Evolutionary conservation across 176 grass and related monocot species (phyloP), one percentile per base, ranked within the genome.

Genomic region (Bothriochloa decipiens): DNA sequence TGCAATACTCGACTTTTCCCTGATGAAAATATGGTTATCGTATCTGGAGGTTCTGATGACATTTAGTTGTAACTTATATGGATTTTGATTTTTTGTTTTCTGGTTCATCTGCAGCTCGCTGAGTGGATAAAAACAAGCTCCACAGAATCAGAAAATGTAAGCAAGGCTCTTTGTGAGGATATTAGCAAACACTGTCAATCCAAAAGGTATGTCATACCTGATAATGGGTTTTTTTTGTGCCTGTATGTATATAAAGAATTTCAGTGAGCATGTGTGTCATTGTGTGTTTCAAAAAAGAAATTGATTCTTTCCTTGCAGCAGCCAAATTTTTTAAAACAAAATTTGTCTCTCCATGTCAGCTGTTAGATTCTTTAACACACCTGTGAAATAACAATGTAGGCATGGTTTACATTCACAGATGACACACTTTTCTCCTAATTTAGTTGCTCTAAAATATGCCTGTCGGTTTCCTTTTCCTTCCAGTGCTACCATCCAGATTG

Each of bases 71-170:
- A 74, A 42, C 10, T 79, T 27, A 68, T 26, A 72, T 16, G 4
- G 23, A 16, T 49, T 74, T 16, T 46, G 10, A 7, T 49, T 72
- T 0, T 42, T 75, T 72, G 3, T 40, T 45, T 67, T 37, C 16
- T 43, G 18, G 9, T 71, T 71, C 35, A 55, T 71, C 71, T 86
- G 82, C 87, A 99, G 96, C 85, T 99, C 58, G 39, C 93, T 49
- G 91, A 92, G 65, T 93, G 80, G 93, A 92, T 99, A 78, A 99
- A 99, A 92, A 77, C 39, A 68, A 89, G 91, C 62, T 90, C 89
- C 1, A 40, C 73, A 50, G 75, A 96, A 86, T 77, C 84, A 25
- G 88, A 84, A 29, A 75, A 83, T 28, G 91, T 92, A 20, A 90
- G 89, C 70, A 87, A 87, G 71, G 83, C 88, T 39, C 93, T 99